Conservation (phyloP, 2,329 filamentous ascomycete genomes). For the Lizonia empirigonia region DNA sequence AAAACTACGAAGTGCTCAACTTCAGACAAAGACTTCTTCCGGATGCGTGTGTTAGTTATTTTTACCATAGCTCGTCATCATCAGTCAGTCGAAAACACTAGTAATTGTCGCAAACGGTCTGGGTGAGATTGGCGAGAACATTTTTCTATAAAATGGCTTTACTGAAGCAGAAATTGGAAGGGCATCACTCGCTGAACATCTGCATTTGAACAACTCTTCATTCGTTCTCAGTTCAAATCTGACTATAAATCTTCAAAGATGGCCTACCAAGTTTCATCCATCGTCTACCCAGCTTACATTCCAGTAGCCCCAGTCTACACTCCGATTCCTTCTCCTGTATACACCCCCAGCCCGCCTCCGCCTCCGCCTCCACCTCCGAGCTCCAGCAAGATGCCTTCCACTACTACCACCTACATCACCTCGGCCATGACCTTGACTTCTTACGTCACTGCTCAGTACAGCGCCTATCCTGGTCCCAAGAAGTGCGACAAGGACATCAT, state of each 20-base stretch:
- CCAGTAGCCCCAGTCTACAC: conserved; percentile 8
- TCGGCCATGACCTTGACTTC: conserved; percentile 12
- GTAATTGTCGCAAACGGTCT: conserved; percentile 14
- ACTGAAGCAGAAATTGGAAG: conserved; percentile 1
- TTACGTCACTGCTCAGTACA: conserved; percentile 15
- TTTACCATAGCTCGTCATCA: conserved; percentile 3
- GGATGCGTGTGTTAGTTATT: conserved; percentile 14
- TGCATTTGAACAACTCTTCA: conserved; percentile 7
- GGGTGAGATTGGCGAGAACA: conserved; percentile 1
- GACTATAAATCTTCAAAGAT: conserved; percentile 11
- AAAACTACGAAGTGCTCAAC: conserved; percentile 8
- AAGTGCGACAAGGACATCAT: conserved; percentile 14
- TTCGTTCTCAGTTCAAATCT: conserved; percentile 14
- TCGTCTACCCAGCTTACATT: conserved; percentile 12
- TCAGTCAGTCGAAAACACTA: conserved; percentile 3
- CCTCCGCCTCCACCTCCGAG: neutral
- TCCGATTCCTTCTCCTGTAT: neutral
- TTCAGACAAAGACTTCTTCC: conserved; percentile 14
- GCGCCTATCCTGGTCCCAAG: conserved; percentile 2
- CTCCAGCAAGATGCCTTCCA: conserved; percentile 8
- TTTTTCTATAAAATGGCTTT: conserved; percentile 13
- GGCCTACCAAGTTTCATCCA: conserved; percentile 17
- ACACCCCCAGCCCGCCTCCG: neutral
- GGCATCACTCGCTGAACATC: conserved; percentile 12
- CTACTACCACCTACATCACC: conserved; percentile 14